phyloP scores from a whole-genome alignment of 2,329 filamentous ascomycete species.

The Zopfia rhizophila region DNA sequence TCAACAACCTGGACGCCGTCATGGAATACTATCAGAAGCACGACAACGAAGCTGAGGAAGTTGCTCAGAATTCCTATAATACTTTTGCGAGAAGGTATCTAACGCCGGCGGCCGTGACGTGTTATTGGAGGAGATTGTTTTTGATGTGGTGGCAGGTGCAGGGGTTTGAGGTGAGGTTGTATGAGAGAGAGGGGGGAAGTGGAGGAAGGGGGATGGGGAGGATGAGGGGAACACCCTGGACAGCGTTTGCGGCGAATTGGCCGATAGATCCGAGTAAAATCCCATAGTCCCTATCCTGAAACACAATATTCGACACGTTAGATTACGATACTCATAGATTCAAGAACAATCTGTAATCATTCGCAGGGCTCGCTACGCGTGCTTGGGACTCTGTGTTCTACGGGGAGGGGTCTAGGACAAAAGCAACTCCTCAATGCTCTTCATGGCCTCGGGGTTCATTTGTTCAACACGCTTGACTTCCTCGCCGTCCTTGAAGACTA shows the following conservation, averaged over 20 bases:
- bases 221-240: constrained; percentile 46
- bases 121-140: constrained; percentile 47
- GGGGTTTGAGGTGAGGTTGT: constrained; percentile 42
- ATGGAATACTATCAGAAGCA: constrained; percentile 46
- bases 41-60: constrained; percentile 40
- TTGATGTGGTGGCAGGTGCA: constrained; percentile 43
- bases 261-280: constrained; percentile 42
- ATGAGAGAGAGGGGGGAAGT: constrained; percentile 24
- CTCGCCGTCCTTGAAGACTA: constrained; percentile 44
- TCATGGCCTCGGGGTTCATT: constrained; percentile 11
- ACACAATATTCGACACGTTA: too few species aligned
- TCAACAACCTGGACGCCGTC: constrained; percentile 40
- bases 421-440: constrained; percentile 9
- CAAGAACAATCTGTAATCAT: too few species aligned
- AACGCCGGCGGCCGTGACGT: constrained; percentile 46
- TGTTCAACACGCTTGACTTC: constrained; percentile 40
- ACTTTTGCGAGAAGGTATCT: constrained; percentile 44
- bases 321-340: too few species aligned
- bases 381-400: too few species aligned
- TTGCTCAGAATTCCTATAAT: constrained; percentile 44
- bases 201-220: constrained; percentile 33
- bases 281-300: too few species aligned
- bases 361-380: too few species aligned
- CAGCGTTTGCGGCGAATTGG: constrained; percentile 48
- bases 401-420: too few species aligned